Conservation (phyloP, 2,329 filamentous ascomycete species). For the Hymenoscyphus scutula region DNA sequence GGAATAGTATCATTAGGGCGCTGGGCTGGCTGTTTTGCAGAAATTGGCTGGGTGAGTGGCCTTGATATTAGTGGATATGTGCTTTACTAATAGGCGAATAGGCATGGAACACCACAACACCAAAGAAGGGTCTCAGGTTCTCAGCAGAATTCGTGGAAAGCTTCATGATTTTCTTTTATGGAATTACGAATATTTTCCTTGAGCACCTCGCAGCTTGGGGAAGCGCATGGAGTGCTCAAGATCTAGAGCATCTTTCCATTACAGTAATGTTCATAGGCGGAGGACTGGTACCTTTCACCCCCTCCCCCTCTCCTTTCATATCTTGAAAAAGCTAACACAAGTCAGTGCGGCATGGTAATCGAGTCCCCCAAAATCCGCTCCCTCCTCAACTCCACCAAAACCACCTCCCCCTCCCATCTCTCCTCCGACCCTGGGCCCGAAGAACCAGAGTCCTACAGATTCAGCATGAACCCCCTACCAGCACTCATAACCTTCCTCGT, state of each 20-base stretch:
- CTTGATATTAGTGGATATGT: not conserved
- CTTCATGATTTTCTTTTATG: constrained; percentile 85
- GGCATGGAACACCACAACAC: constrained; percentile 85
- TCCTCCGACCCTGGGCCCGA: constrained; percentile 38
- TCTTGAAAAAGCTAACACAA: constrained; percentile 10
- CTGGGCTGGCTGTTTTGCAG: constrained; percentile 86
- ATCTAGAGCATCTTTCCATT: constrained; percentile 90
- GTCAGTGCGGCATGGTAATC: constrained; percentile 75
- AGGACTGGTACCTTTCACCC: constrained; percentile 63
- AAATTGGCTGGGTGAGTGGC: constrained; percentile 72
- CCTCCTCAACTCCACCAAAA: constrained; percentile 53
- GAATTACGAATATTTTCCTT: constrained; percentile 84
- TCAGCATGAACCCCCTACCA: constrained; percentile 86
- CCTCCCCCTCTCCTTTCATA: constrained; percentile 16
- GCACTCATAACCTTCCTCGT: constrained; percentile 82
- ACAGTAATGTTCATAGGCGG: constrained; percentile 92
- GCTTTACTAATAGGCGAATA: constrained; percentile 33
- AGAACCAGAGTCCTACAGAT: constrained; percentile 64
- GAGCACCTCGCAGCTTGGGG: constrained; percentile 80
- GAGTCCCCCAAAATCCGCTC: constrained; percentile 70
- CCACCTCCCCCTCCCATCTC: constrained; percentile 47
- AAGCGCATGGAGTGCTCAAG: constrained; percentile 68
- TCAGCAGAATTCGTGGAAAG: constrained; percentile 90
- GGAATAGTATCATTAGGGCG: constrained; percentile 83
- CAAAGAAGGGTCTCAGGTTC: constrained; percentile 60